Evolutionary conservation across 768 basidiomycete genomes (phyloP).

Genomic region (Daedaleopsis nitida): DNA sequence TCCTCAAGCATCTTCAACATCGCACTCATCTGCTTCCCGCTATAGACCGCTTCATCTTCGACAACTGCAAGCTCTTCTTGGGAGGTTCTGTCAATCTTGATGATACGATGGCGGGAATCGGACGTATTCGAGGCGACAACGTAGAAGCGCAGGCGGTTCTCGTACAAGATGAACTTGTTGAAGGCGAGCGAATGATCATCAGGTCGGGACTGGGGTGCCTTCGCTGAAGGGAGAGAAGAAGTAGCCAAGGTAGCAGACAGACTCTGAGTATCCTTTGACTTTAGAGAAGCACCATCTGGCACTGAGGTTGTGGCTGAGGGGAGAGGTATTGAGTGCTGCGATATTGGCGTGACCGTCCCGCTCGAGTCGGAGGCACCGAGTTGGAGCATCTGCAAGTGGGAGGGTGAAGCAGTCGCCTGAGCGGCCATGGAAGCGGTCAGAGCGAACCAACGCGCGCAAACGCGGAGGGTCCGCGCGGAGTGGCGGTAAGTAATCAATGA

Average conservation of each 20-base stretch:
- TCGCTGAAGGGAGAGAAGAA: neutral
- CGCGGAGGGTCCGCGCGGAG: too few relatives aligned
- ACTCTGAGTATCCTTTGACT: slow-evolving; percentile 19
- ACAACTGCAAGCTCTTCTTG: slow-evolving; percentile 74
- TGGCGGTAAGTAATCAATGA: too few relatives aligned
- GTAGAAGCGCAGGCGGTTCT: slow-evolving; percentile 89
- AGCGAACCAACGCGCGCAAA: neutral
- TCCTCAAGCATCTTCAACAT: slow-evolving; percentile 96
- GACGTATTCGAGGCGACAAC: slow-evolving; percentile 89
- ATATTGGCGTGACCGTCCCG: slow-evolving; percentile 25
- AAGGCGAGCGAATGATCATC: slow-evolving; percentile 32
- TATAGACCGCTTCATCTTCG: slow-evolving; percentile 90
- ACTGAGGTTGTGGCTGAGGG: slow-evolving; percentile 4
- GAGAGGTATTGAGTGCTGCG: slow-evolving; percentile 18
- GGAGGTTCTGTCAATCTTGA: slow-evolving; percentile 90
- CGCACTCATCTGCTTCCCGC: slow-evolving; percentile 83
- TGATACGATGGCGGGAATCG: slow-evolving; percentile 85
- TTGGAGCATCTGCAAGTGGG: slow-evolving; percentile 7
- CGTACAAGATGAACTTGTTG: slow-evolving; percentile 93
- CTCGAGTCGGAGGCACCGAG: slow-evolving; percentile 20
- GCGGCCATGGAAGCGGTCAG: neutral
- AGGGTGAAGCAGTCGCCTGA: neutral
- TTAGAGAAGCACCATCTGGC: slow-evolving; percentile 14
- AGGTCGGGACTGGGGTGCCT: slow-evolving; percentile 1
- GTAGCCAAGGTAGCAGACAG: slow-evolving; percentile 9